Evolutionary conservation across 345 rosid species (phyloP).

Genomic region (Reutealis trisperma): DNA sequence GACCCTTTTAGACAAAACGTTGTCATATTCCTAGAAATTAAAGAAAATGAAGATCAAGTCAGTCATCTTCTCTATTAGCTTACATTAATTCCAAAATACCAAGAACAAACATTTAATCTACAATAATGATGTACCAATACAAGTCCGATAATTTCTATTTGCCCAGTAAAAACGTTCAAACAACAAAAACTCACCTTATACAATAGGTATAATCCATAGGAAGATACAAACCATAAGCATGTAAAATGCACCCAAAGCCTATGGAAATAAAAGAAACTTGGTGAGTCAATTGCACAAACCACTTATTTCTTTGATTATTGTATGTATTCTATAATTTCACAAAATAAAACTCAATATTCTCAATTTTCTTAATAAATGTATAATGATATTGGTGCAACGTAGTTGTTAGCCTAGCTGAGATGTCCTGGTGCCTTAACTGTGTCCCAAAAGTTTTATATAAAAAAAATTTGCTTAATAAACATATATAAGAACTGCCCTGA

Average conservation of each 20-base stretch:
- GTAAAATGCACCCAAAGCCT: slow-evolving; percentile 96
- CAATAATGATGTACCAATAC: slow-evolving; percentile 6
- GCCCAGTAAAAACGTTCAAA: too few species aligned
- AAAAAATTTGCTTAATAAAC: background rate
- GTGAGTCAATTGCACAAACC: slow-evolving; percentile 1
- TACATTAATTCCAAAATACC: slow-evolving; percentile 16
- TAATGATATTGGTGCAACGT: too few species aligned
- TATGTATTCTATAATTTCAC: background rate
- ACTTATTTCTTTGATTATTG: too few species aligned
- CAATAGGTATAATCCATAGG: slow-evolving; percentile 64
- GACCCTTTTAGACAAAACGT: slow-evolving; percentile 59
- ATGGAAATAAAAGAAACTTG: slow-evolving; percentile 5
- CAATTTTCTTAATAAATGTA: background rate
- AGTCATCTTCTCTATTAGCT: slow-evolving; percentile 35
- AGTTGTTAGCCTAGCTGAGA: too few species aligned
- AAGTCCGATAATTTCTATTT: background rate
- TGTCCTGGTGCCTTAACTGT: too few species aligned
- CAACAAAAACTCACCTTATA: slow-evolving; percentile 52
- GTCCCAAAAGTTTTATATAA: too few species aligned
- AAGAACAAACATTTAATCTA: slow-evolving; percentile 11
- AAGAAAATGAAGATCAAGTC: slow-evolving; percentile 19
- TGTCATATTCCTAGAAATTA: slow-evolving; percentile 73
- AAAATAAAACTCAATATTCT: too few species aligned
- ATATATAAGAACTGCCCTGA: background rate
- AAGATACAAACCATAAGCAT: slow-evolving; percentile 77